Evolutionary conservation across 1,139 yeast genomes (phyloP), one percentile per base, ranked within the genome.

Genomic region (Kodamaea plutei): DNA sequence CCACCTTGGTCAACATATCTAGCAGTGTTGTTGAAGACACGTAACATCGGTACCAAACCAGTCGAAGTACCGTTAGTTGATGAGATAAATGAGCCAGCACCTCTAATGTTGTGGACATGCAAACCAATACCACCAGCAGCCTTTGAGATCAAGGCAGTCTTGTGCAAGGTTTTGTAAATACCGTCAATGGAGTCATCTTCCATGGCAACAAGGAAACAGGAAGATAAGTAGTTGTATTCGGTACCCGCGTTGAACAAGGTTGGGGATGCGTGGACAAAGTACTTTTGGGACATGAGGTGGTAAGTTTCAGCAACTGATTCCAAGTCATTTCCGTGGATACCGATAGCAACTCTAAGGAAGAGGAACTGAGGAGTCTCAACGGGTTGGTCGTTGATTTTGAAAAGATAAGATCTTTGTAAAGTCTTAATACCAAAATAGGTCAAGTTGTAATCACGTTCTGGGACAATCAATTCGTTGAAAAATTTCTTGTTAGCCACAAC

Each of bases 1-100:
- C 95, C 95, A 54, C 95, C 95, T 65, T 85, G 95, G 50, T 85
- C 95, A 30, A 85, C 95, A 48, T 85, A 85, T 54, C 95, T 75
- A 19, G 95, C 95, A 35, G 95, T 84, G 61, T 84, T 84, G 69
- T 85, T 85, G 68, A 76, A 85, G 16, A 85, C 95, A 49, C 95
- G 76, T 35, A 85, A 73, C 95, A 85, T 85, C 29, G 95, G 95
- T 38, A 85, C 79, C 41, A 85, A 70, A 41, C 95, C 95, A 48
- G 81, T 85, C 16, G 95, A 84, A 20, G 89, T 80, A 48, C 95
- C 95, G 51, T 84, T 85, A 12, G 95, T 82, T 46, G 93, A 89
- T 37, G 94, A 87, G 54, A 85, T 85, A 55, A 81, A 81, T 11
- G 94, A 79, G 25, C 95, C 95, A 28, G 88, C 77, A 25, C 88